Evolutionary conservation across 768 basidiomycete genomes (phyloP).

Genomic region (Termitomyces titanicus): DNA sequence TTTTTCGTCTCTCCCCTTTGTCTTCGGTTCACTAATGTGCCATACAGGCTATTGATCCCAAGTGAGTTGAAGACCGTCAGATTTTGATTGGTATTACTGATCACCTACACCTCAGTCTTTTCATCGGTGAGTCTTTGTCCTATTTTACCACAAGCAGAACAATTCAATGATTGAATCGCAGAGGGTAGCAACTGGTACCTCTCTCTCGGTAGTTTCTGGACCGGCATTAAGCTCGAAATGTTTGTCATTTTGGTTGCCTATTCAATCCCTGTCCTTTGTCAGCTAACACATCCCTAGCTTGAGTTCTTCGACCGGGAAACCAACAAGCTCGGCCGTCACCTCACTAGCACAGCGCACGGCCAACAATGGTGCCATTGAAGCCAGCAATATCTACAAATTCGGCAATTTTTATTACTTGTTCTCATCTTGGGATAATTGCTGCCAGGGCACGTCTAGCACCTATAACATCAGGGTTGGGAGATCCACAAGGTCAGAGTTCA

Average conservation of each 20-base stretch:
- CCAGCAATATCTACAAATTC: conserved; percentile 40
- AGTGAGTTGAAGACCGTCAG: not conserved
- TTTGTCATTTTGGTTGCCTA: not conserved
- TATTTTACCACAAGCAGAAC: not conserved
- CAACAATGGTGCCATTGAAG: conserved; percentile 45
- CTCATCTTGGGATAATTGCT: conserved; percentile 53
- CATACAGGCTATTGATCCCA: conserved; percentile 9
- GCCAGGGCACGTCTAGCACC: conserved; percentile 45
- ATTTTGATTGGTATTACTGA: not conserved
- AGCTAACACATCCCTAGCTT: conserved; percentile 20
- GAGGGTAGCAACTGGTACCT: conserved; percentile 41
- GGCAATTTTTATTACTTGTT: conserved; percentile 52
- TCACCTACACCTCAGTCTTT: not conserved
- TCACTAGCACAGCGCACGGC: conserved; percentile 44
- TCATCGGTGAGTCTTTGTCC: not conserved
- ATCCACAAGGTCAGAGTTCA: conserved; percentile 30
- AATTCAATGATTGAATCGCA: not conserved
- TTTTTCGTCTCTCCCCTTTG: not conserved
- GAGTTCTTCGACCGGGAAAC: conserved; percentile 38
- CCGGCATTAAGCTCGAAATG: conserved; percentile 40
- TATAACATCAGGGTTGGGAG: conserved; percentile 61
- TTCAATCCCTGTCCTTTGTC: not conserved
- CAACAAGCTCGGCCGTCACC: conserved; percentile 32
- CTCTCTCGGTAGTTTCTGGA: conserved; percentile 54
- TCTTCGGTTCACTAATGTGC: not conserved